phyloP scores from a whole-genome alignment of 1,284 basidiomycete species.

The Somion occarium region DNA sequence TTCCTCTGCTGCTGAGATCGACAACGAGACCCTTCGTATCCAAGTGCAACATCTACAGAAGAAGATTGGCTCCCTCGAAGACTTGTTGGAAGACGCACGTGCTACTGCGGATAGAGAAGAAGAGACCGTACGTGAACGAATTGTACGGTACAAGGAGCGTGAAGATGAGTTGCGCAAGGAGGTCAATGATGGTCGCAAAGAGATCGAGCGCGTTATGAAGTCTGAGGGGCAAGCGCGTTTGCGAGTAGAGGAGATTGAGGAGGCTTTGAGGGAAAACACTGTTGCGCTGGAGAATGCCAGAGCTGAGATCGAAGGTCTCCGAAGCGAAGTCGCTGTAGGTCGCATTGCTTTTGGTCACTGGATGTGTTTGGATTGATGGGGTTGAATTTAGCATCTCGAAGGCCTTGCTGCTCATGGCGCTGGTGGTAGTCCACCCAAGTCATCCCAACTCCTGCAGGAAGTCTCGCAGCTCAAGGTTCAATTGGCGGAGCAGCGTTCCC shows the following conservation, averaged over 20 bases:
- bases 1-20: slow-evolving; percentile 75
- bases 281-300: slow-evolving; percentile 86
- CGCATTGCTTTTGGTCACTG: background rate
- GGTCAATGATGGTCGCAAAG: slow-evolving; percentile 54
- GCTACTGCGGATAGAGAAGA: slow-evolving; percentile 74
- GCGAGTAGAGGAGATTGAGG: slow-evolving; percentile 80
- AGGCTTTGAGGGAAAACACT: slow-evolving; percentile 85
- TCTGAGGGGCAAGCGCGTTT: slow-evolving; percentile 58
- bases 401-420: slow-evolving; percentile 26
- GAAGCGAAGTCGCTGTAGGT: slow-evolving; percentile 74
- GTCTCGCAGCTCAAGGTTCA: slow-evolving; percentile 43
- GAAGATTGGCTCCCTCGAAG: slow-evolving; percentile 75
- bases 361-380: slow-evolving; percentile 5
- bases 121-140: slow-evolving; percentile 54
- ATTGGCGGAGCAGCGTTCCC: slow-evolving; percentile 16
- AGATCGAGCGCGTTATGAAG: slow-evolving; percentile 59
- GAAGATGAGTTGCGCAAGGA: slow-evolving; percentile 73
- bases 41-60: slow-evolving; percentile 84
- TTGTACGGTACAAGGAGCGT: slow-evolving; percentile 71
- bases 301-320: slow-evolving; percentile 83
- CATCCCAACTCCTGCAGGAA: slow-evolving; percentile 43
- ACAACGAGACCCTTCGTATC: slow-evolving; percentile 87
- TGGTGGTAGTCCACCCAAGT: slow-evolving; percentile 29
- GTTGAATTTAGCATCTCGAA: slow-evolving; percentile 51
- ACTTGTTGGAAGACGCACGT: slow-evolving; percentile 78